Evolutionary conservation across 148 eudicot species (phyloP).

Genomic region (Chenopodium album): DNA sequence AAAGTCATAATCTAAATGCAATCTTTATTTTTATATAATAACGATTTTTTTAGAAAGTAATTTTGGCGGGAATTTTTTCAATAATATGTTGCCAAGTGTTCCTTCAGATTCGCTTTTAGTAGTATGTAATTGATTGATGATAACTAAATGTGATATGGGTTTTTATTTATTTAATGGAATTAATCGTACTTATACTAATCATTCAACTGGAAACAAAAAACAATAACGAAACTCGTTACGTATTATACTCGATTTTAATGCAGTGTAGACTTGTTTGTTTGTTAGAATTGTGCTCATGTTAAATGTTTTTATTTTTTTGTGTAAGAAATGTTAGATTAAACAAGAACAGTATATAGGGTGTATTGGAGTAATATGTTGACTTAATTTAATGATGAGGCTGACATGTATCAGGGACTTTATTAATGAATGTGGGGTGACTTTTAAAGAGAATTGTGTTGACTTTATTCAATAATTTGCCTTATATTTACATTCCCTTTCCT

Average conservation of each 20-base stretch:
- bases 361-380: background rate
- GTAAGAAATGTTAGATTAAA: background rate
- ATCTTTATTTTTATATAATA: too few relatives aligned
- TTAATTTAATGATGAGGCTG: background rate
- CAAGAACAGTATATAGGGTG: background rate
- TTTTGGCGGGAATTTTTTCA: too few relatives aligned
- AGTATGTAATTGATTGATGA: too few relatives aligned
- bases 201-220: background rate
- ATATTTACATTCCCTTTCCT: too few relatives aligned
- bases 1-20: too few relatives aligned
- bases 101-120: too few relatives aligned
- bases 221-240: background rate
- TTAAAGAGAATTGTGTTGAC: background rate
- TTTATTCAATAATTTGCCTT: background rate
- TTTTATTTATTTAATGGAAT: too few relatives aligned
- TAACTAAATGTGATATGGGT: background rate
- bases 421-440: background rate
- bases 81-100: too few relatives aligned
- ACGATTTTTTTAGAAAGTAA: too few relatives aligned
- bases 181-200: too few relatives aligned
- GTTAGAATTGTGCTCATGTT: background rate
- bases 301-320: background rate
- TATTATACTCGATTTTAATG: too few relatives aligned
- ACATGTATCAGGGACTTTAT: background rate
- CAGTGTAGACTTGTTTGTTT: background rate